Evolutionary conservation across 495 filamentous ascomycete genomes (phyloP).

Genomic region (Melanomma pulvis-pyrius): DNA sequence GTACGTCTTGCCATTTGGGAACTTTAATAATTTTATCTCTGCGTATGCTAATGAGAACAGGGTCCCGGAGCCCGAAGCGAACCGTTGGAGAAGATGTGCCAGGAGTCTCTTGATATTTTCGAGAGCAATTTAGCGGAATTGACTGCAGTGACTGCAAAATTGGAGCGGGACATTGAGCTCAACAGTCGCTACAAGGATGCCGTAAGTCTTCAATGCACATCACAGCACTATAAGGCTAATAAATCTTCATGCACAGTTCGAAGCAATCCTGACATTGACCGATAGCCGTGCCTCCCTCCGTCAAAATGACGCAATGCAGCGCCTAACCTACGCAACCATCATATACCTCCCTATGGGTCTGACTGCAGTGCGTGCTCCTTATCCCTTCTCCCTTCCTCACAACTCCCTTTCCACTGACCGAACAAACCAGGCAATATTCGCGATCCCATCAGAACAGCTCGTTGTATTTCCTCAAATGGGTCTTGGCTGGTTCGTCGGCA

Average conservation of each 20-base stretch:
- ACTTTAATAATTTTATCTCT: background rate
- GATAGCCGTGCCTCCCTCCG: constrained; percentile 13
- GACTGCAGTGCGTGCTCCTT: constrained; percentile 5
- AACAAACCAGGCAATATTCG: constrained; percentile 7
- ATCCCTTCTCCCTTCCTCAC: background rate
- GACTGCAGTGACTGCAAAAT: background rate
- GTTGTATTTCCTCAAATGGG: background rate
- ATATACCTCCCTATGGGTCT: constrained; percentile 12
- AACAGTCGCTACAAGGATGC: constrained; percentile 13
- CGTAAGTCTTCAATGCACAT: background rate
- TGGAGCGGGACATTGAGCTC: constrained; percentile 8
- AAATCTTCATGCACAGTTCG: background rate
- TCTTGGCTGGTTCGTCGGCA: constrained; percentile 1
- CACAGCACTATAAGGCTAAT: background rate
- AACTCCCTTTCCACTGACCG: background rate
- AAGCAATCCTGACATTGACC: constrained; percentile 9
- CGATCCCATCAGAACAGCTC: constrained; percentile 6
- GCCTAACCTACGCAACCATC: constrained; percentile 19
- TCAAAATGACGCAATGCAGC: constrained; percentile 12
- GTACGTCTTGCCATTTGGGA: background rate
- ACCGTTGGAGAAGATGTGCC: constrained; percentile 2
- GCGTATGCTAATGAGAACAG: background rate
- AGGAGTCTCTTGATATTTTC: background rate
- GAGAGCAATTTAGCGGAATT: background rate
- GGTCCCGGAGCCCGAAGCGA: constrained; percentile 13